Base-by-base conservation (phyloP, 495 filamentous ascomycete genomes). In the Hypoxylon rickii region DNA sequence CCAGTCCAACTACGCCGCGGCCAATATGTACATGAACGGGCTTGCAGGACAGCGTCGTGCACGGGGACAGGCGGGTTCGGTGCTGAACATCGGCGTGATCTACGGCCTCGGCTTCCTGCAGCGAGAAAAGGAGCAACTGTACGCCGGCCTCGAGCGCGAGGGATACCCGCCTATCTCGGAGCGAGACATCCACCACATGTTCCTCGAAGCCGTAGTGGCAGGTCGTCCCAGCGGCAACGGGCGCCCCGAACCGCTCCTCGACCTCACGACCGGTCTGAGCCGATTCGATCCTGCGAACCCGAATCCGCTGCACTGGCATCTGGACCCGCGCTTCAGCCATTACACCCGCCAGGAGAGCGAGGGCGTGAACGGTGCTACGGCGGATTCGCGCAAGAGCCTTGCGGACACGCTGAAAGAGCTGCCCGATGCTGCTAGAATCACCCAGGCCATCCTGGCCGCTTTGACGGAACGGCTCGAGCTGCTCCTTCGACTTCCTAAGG, bases 61-160 rank as follows among this genome's bases (percentile, higher is more conserved):
- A 1, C 59, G 65, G 15, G 71, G 70, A 6, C 61, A 69, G 0
- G 54, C 65, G 0, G 74, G 58, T 3, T 78, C 79, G 6, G 76
- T 76, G 1, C 70, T 86, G 46, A 74, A 84, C 47, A 82, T 87
- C 32, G 82, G 81, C 6, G 74, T 75, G 2, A 76, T 87, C 24
- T 74, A 81, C 13, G 84, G 83, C 0, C 69, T 80, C 12, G 84
- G 84, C 0, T 83, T 83, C 44, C 60, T 84, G n/a, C 70, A 75
- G 15, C 73, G 75, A 7, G 74, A 79, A 54, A 77, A 72, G 57
- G 66, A 69, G 8, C 48, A 66, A 3, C 46, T 78, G 1, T 76
- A 78, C 59, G 48, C 55, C 2, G 70, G 71, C 4, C 67, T 78
- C 0, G 68, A 72, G 63, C 69, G 73, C 3, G 74, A 76, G 29